phyloP scores from a whole-genome alignment of 768 basidiomycete species.

The Amanita molliuscula region DNA sequence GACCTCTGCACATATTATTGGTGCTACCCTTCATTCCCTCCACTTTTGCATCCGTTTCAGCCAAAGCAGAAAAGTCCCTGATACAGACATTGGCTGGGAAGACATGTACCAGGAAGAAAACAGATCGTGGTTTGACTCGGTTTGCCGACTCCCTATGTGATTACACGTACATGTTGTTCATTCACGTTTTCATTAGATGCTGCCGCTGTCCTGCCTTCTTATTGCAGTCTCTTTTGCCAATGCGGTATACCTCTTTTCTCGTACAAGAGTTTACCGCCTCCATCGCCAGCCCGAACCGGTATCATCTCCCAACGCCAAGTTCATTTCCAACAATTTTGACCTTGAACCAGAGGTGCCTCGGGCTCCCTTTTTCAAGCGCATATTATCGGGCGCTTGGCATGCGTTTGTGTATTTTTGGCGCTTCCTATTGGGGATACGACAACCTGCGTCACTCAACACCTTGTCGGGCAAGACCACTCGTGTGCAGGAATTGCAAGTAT shows the following conservation, averaged over 20 bases:
- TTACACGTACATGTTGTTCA: conserved; percentile 4
- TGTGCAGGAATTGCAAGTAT: conserved; percentile 72
- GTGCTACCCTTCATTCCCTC: conserved; percentile 52
- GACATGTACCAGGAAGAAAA: conserved; percentile 63
- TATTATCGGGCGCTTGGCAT: conserved; percentile 37
- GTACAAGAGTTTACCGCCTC: conserved; percentile 59
- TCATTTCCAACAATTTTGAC: conserved; percentile 46
- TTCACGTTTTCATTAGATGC: conserved; percentile 34
- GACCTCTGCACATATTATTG: conserved; percentile 57
- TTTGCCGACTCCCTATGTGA: conserved; percentile 20
- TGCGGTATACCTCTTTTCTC: conserved; percentile 58
- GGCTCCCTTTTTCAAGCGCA: conserved; percentile 35
- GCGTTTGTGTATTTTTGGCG: conserved; percentile 48
- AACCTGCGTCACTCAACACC: conserved; percentile 26
- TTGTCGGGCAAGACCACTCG: conserved; percentile 32
- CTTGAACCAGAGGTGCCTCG: conserved; percentile 30
- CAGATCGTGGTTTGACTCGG: conserved; percentile 75
- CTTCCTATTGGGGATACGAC: conserved; percentile 55
- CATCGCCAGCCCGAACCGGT: conserved; percentile 54
- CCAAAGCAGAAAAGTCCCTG: conserved; percentile 43
- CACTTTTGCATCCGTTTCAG: conserved; percentile 58
- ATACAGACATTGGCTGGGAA: conserved; percentile 71
- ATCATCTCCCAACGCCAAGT: conserved; percentile 58
- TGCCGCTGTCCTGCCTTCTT: conserved; percentile 49
- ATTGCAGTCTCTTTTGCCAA: conserved; percentile 47